Base-by-base conservation (phyloP, 192 early-diverging fungal species). In the Rhizophlyctis rosea region DNA sequence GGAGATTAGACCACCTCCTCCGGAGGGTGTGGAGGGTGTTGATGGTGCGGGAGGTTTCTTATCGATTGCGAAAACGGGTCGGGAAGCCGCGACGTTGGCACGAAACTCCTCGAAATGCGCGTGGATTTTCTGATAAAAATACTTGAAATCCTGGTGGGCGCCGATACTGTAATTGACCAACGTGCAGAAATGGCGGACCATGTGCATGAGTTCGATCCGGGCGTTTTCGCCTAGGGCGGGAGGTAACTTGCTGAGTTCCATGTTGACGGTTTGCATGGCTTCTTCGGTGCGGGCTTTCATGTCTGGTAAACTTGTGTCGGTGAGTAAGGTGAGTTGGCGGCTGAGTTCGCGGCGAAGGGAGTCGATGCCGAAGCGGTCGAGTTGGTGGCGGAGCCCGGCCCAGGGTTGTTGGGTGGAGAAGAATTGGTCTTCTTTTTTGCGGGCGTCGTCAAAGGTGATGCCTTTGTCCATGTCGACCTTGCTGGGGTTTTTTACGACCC, bases 401-500 rank as follows among this genome's bases (percentile, higher is more conserved):
- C 76, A 78, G 4, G 73, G 72, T 3, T 23, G 14, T 11, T 71
- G 61, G 11, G 29, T 54, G 29, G 61, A 50, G 53, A 78, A 78
- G 50, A 73, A 78, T 25, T 57, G 11, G 34, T 67, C 64, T 59
- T 78, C 76, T 33, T 68, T 54, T 33, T 49, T 50, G 2, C 69
- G 49, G 0, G 63, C 73, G 27, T 78, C 73, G n/a, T 72, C 73
- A 23, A 68, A 58, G 34, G 52, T 58, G 27, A 69, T 63, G 24
- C 47, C 21, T 9, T 56, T 23, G 50, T 72, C 73, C 21, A 73
- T 36, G 50, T 78, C 72, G 4, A 65, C 57, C 39, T 78, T 78
- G 23, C 48, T 72, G 28, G 81, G 79, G 47, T 75, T 74, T 55
- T 72, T 78, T 21, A 83, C 77, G 65, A 79, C 71, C 61, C 72